Evolutionary conservation across 2,329 filamentous ascomycete species (phyloP).

Genomic region (Aspergillus amoenus): DNA sequence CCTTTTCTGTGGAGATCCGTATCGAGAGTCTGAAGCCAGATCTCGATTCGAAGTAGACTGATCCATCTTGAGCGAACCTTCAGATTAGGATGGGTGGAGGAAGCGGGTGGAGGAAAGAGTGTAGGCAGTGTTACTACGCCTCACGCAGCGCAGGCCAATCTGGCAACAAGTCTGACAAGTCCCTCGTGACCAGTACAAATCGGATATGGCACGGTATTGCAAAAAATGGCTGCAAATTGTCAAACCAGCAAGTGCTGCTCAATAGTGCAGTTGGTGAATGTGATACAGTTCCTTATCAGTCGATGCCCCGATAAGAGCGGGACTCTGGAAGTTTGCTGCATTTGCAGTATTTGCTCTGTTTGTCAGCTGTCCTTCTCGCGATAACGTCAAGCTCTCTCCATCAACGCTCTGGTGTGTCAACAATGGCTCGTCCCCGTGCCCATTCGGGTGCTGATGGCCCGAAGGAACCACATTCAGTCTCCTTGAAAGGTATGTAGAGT

Average conservation of each 20-base stretch:
- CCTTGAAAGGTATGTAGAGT: constrained; percentile 61
- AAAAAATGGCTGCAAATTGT: neutral
- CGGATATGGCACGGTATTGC: neutral
- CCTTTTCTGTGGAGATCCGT: constrained; percentile 13
- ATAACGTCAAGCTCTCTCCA: constrained; percentile 8
- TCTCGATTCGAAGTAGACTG: no score
- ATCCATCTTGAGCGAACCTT: neutral
- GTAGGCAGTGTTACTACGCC: neutral
- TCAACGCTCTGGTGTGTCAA: neutral
- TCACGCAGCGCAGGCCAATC: neutral
- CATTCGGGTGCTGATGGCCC: constrained; percentile 43
- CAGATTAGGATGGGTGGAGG: no score
- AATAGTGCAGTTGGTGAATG: no score
- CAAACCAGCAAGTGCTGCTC: no score
- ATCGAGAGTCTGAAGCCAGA: neutral
- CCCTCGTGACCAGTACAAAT: no score
- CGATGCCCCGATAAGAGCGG: neutral
- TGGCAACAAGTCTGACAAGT: neutral
- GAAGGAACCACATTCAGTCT: constrained; percentile 77
- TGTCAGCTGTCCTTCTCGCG: constrained; percentile 12
- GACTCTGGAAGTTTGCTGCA: constrained; percentile 26
- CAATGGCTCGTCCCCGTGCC: constrained; percentile 45
- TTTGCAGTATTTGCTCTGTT: constrained; percentile 28
- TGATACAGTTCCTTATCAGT: neutral
- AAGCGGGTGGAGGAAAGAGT: neutral